Conservation (phyloP, 202 grass and related monocot species). For the Schoenoplectus tabernaemontani region DNA sequence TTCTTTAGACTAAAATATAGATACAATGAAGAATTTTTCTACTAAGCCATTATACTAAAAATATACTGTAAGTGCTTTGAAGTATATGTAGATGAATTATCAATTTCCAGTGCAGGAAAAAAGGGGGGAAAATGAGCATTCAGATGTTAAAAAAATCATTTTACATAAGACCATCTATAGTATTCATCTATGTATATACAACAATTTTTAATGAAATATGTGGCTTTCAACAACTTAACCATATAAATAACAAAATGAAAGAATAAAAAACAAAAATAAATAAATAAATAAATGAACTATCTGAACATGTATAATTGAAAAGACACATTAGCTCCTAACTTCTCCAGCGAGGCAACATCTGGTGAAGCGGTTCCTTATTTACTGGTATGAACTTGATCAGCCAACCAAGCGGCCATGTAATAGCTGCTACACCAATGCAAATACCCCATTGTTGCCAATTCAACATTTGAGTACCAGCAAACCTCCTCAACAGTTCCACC, state of each 20-base stretch:
- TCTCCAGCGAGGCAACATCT: conserved; percentile 20
- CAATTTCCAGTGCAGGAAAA: background rate
- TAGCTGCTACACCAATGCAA: conserved; percentile 44
- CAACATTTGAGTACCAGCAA: conserved; percentile 70
- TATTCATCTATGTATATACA: background rate
- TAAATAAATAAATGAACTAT: background rate
- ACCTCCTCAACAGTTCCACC: conserved; percentile 70
- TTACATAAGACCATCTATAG: background rate
- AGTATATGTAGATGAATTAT: background rate
- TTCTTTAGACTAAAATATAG: background rate
- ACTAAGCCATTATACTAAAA: background rate
- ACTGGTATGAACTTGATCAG: conserved; percentile 55
- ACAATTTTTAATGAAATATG: background rate
- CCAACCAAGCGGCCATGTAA: conserved; percentile 84
- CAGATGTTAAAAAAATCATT: background rate
- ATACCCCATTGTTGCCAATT: conserved; percentile 43
- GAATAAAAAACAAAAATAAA: background rate
- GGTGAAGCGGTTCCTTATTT: conserved; percentile 4
- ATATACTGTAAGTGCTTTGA: background rate
- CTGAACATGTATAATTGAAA: background rate
- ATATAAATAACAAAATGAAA: background rate
- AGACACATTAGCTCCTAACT: background rate
- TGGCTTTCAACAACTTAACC: background rate
- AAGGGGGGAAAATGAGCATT: background rate
- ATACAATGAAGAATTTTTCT: background rate